These are phyloP conservation scores for Pseudonitzschia multistriata DNA, from an alignment of 108 stramenopile genomes.

Conservation along the genomic window DNA sequence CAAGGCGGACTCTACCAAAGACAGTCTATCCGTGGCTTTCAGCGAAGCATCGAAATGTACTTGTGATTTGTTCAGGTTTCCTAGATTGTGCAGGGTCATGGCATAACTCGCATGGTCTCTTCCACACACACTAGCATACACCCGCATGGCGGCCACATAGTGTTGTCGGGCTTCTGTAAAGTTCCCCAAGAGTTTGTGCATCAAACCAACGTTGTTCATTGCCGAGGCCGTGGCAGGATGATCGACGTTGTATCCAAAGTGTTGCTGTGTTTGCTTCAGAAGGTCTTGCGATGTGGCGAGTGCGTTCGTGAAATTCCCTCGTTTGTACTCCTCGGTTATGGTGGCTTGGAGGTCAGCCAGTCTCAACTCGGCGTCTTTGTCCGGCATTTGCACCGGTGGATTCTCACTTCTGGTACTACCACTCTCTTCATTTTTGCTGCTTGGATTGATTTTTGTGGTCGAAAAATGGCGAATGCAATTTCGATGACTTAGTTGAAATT, in stretches of 20 bases:
- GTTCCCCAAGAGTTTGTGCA: slow-evolving; percentile 72
- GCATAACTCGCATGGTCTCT: slow-evolving; percentile 83
- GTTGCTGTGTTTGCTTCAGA: slow-evolving; percentile 39
- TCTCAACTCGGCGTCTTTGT: slow-evolving; percentile 61
- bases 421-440: not conserved
- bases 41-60: slow-evolving; percentile 60
- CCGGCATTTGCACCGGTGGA: slow-evolving; percentile 31
- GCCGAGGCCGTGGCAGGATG: slow-evolving; percentile 86
- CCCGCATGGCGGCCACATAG: slow-evolving; percentile 54
- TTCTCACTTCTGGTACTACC: slow-evolving; percentile 4
- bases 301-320: slow-evolving; percentile 59
- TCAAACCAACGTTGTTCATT: slow-evolving; percentile 77
- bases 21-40: slow-evolving; percentile 67
- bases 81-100: slow-evolving; percentile 77
- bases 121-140: slow-evolving; percentile 71
- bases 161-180: slow-evolving; percentile 59
- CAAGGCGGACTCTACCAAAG: slow-evolving; percentile 69
- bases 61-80: slow-evolving; percentile 67
- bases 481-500: not conserved
- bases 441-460: not conserved
- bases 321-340: slow-evolving; percentile 54
- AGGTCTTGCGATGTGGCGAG: slow-evolving; percentile 44
- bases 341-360: slow-evolving; percentile 58
- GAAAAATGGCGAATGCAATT: not conserved
- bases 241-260: slow-evolving; percentile 52